Base-by-base conservation (phyloP, 768 basidiomycete species). In the Leccinum disarticulatum region DNA sequence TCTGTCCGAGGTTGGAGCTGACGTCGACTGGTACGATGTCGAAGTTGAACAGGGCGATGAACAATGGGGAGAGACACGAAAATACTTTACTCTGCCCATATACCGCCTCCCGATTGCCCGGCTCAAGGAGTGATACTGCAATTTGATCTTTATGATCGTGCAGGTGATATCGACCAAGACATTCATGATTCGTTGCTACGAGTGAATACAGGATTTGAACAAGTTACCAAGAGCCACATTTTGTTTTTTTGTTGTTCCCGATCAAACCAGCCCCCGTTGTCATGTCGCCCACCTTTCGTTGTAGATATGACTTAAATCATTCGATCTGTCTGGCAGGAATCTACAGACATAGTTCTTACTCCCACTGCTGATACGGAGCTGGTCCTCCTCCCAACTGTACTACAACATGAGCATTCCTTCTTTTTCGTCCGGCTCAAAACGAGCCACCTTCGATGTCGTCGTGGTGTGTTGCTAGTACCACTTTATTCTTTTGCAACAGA, bases 1-100 rank as follows among this genome's bases (percentile, higher is more conserved):
- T 69, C 80, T 99, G 31, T 77, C 84, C n/a, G 86, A 91, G 51
- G 76, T 91, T 1, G 95, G 96, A 0, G 70, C 92, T n/a, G 77
- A 86, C 48, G 85, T 93, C 27, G 66, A 80, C 38, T 99, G 97
- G 97, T 78, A 77, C 57, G 90, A 95, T 66, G 83, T 98, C 5
- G 85, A 90, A 58, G 86, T 94, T 30, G 80, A 80, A 22, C 61
- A 66, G 52, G 78, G 80, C 47, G 77, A 79, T 46, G 82, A 85
- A 54, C 81, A 87, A 50, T 96, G 94, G 93, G 87, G 87, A 14
- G 79, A 84, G 47, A 89, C 86, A 54, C 79, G 85, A 47, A 81
- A 86, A 70, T 95, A 94, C 68, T 95, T 93, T 66, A 82, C 80
- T 30, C 70, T 91, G 68, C 87, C 91, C 49, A 76, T 87, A 56